Conservation (phyloP, 1,284 basidiomycete genomes). For the Ganoderma boninense region DNA sequence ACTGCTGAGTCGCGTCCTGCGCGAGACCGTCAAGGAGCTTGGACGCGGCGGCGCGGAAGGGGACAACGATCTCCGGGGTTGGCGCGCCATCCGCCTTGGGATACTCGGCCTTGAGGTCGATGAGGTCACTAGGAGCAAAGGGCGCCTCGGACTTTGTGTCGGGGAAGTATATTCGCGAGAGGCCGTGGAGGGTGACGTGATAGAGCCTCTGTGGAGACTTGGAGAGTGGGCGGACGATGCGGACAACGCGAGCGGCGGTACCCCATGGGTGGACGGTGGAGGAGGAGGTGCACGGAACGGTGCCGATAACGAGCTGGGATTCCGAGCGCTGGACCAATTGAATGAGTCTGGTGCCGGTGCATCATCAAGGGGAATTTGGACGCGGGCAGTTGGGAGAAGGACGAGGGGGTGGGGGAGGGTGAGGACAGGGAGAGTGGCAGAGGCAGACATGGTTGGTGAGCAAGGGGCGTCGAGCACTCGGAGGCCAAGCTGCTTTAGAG, state of each 20-base stretch:
- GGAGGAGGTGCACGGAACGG: conserved; percentile 58
- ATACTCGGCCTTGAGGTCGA: conserved; percentile 59
- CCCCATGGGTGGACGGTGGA: conserved; percentile 50
- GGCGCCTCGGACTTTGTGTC: conserved; percentile 37
- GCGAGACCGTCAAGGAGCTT: conserved; percentile 72
- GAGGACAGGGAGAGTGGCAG: conserved; percentile 62
- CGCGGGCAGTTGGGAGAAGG: conserved; percentile 70
- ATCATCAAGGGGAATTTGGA: conserved; percentile 67
- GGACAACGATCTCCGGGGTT: conserved; percentile 59
- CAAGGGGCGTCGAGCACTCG: not conserved
- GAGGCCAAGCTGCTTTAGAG: not conserved
- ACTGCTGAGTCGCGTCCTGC: conserved; percentile 62
- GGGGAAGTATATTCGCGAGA: conserved; percentile 61
- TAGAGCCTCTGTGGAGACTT: conserved; percentile 49
- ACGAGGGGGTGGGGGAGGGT: conserved; percentile 69
- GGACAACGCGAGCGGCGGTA: conserved; percentile 64
- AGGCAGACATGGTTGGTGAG: conserved; percentile 25
- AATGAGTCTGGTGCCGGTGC: conserved; percentile 66
- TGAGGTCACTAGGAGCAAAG: conserved; percentile 43
- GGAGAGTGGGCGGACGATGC: conserved; percentile 57
- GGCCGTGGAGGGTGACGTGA: conserved; percentile 71
- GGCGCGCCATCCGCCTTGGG: conserved; percentile 55
- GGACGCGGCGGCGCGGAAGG: conserved; percentile 73
- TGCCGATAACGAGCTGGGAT: conserved; percentile 68
- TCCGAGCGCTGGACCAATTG: conserved; percentile 69